These are phyloP conservation scores for Globisporangium cederbergense DNA, from an alignment of 352 stramenopile species.

Conservation along the genomic window DNA sequence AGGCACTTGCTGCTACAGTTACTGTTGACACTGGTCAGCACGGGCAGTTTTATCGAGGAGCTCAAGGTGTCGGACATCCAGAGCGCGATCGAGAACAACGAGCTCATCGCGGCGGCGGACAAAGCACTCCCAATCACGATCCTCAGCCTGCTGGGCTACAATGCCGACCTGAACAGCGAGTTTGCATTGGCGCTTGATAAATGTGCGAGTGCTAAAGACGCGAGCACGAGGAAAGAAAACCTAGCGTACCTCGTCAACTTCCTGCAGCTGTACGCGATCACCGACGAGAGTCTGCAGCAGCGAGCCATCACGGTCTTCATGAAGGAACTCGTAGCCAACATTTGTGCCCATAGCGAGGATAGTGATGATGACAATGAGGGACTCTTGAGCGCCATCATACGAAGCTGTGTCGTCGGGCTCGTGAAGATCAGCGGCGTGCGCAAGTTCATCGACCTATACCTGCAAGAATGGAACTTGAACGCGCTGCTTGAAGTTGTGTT, in stretches of 20 bases:
- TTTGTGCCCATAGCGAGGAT: constrained; percentile 5
- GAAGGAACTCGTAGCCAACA: constrained; percentile 31
- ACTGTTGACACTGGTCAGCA: constrained; percentile 52
- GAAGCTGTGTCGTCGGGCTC: constrained; percentile 32
- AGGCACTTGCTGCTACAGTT: constrained; percentile 49
- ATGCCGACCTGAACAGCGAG: constrained; percentile 61
- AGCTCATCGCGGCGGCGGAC: constrained; percentile 38
- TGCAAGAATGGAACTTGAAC: constrained; percentile 46
- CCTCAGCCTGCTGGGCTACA: constrained; percentile 65
- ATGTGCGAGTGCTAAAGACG: constrained; percentile 25
- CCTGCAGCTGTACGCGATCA: constrained; percentile 56
- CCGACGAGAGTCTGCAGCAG: constrained; percentile 41
- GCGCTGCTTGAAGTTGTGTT: constrained; percentile 40
- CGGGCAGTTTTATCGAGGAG: constrained; percentile 43
- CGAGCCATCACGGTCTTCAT: constrained; percentile 54
- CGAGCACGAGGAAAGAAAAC: constrained; percentile 27
- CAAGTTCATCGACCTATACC: constrained; percentile 53
- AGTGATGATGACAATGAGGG: constrained; percentile 11
- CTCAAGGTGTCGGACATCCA: constrained; percentile 52
- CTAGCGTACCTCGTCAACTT: constrained; percentile 65
- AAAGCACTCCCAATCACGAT: constrained; percentile 61
- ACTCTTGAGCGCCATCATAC: constrained; percentile 14
- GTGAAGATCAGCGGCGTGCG: constrained; percentile 31
- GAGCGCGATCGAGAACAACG: constrained; percentile 54
- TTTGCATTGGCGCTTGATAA: constrained; percentile 43